A percentile compares a stretch with the other conserved stretches of the same genome.
Evolutionary conservation across 768 basidiomycete species (phyloP).

Genomic region (Tylopilus vinaceipallidus): DNA sequence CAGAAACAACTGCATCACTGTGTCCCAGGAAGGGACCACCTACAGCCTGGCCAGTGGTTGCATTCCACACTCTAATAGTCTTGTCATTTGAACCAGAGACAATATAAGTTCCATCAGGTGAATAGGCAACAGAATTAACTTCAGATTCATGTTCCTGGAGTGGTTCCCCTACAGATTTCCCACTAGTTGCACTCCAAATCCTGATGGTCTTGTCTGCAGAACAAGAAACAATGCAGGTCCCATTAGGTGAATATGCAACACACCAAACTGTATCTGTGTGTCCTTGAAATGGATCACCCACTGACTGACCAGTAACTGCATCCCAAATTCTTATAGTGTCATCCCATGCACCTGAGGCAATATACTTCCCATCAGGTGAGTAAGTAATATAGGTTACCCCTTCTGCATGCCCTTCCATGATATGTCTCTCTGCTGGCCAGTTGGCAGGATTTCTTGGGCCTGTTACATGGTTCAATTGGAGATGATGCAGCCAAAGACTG

Average conservation of each 20-base stretch:
- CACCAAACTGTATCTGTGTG: neutral
- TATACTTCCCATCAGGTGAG: neutral
- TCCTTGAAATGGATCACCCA: neutral
- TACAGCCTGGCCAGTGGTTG: neutral
- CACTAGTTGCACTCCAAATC: neutral
- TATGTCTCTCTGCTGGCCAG: neutral
- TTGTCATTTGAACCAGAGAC: too few relatives aligned
- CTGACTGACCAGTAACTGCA: neutral
- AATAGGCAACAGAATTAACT: neutral
- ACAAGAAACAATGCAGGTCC: too few relatives aligned
- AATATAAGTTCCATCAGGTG: too few relatives aligned
- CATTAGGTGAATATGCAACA: neutral
- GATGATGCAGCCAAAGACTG: neutral
- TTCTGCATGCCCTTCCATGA: neutral
- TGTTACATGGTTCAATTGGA: neutral
- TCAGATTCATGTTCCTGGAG: neutral
- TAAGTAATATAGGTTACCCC: neutral
- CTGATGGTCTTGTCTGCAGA: neutral
- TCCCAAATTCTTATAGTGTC: neutral
- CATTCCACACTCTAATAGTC: too few relatives aligned
- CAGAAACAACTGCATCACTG: neutral
- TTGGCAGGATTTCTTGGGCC: neutral
- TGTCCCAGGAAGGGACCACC: slow-evolving; percentile 6
- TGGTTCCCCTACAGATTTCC: neutral
- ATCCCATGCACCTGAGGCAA: neutral